These are phyloP conservation scores for Spirogloea muscicola DNA, from an alignment of 139 green algal species.

Conservation along the genomic window DNA sequence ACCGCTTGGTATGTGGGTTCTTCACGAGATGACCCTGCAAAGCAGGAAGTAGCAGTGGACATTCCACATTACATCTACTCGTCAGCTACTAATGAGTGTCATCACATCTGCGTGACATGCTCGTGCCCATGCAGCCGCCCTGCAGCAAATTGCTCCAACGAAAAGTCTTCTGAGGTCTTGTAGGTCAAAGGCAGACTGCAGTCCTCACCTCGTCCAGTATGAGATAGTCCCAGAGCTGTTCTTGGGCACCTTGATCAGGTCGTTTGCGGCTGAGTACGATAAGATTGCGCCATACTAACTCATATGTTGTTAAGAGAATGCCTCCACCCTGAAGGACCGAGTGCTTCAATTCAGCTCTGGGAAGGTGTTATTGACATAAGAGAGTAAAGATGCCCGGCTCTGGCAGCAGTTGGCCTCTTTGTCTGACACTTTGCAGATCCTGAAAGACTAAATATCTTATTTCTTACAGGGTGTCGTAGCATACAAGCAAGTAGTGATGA, in stretches of 20 bases:
- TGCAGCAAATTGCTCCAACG: no score
- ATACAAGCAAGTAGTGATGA: no score
- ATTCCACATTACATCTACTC: neutral
- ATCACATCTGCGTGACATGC: no score
- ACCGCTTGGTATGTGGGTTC: slow-evolving; percentile 78
- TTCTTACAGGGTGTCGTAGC: no score
- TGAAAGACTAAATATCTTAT: no score
- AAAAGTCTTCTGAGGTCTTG: neutral
- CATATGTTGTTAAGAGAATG: slow-evolving; percentile 90
- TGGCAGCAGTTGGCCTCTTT: no score
- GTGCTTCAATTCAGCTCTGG: no score
- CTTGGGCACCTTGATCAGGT: neutral
- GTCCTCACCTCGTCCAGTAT: slow-evolving; percentile 75
- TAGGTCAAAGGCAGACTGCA: neutral
- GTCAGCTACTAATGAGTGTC: no score
- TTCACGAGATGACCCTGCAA: slow-evolving; percentile 82
- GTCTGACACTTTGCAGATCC: no score
- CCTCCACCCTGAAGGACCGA: slow-evolving; percentile 54
- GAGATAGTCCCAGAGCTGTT: slow-evolving; percentile 75
- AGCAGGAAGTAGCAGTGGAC: neutral
- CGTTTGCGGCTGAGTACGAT: slow-evolving; percentile 48
- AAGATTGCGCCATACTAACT: slow-evolving; percentile 83
- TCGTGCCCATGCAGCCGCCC: neutral
- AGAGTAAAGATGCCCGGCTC: no score
- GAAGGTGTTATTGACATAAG: no score